phyloP scores from a whole-genome alignment of 331 rosid species.

The Rhamnella rubrinervis region DNA sequence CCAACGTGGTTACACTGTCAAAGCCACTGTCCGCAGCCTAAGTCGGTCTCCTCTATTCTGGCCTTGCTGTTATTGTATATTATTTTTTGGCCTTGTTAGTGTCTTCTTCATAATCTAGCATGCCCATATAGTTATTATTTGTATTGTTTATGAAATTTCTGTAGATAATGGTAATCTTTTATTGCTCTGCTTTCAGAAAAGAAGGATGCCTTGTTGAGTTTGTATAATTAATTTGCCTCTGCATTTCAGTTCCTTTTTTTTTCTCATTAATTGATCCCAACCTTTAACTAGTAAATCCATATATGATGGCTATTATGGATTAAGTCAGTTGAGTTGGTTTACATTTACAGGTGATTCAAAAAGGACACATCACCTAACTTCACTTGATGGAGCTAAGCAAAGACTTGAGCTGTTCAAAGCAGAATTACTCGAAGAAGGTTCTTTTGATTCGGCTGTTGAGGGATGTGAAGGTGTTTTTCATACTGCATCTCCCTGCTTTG shows the following conservation, averaged over 20 bases:
- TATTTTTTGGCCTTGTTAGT: background rate
- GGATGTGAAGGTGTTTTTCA: conserved; percentile 78
- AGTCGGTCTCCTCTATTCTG: conserved; percentile 25
- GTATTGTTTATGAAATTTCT: too few relatives aligned
- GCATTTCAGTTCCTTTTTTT: too few relatives aligned
- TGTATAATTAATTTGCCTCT: too few relatives aligned
- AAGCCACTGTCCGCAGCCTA: conserved; percentile 79
- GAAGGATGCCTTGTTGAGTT: too few relatives aligned
- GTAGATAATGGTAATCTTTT: too few relatives aligned
- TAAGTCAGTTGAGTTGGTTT: background rate
- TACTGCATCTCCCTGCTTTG: conserved; percentile 67
- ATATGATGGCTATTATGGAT: too few relatives aligned
- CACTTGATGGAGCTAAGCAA: conserved; percentile 70
- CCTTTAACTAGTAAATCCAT: too few relatives aligned
- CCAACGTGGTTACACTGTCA: conserved; percentile 75
- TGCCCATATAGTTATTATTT: background rate
- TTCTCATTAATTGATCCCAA: too few relatives aligned
- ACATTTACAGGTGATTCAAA: background rate
- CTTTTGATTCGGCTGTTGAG: conserved; percentile 51
- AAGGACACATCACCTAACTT: conserved; percentile 29
- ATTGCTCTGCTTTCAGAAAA: too few relatives aligned
- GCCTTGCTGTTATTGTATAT: too few relatives aligned
- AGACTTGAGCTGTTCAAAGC: conserved; percentile 63
- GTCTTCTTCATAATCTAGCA: background rate
- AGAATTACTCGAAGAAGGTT: conserved; percentile 60